These are phyloP conservation scores for Candida mesenterica DNA, from an alignment of 1,139 yeast species.

Conservation along the genomic window DNA sequence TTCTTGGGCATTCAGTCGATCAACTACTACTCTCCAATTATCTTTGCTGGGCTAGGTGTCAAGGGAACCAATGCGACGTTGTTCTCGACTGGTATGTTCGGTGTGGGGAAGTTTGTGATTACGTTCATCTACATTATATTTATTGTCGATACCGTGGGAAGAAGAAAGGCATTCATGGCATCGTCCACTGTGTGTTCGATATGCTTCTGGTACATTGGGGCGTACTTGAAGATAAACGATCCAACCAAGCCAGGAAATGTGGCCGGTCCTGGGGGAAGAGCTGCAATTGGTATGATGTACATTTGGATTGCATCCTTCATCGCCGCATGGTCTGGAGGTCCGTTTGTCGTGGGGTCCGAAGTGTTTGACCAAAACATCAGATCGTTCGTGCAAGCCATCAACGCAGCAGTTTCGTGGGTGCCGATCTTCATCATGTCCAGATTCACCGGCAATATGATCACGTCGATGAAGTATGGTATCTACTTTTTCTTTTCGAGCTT, in stretches of 20 bases:
- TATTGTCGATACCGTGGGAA: conserved; percentile 39
- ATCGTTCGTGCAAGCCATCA: conserved; percentile 43
- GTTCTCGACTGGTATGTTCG: conserved; percentile 45
- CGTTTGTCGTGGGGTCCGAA: conserved; percentile 44
- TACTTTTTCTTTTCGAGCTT: conserved; percentile 41
- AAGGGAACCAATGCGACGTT: conserved; percentile 39
- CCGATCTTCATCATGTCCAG: conserved; percentile 44
- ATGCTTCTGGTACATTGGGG: conserved; percentile 46
- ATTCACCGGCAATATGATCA: conserved; percentile 42
- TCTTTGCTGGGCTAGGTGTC: conserved; percentile 39
- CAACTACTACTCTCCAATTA: conserved; percentile 45
- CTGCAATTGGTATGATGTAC: conserved; percentile 45
- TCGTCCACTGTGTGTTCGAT: conserved; percentile 37
- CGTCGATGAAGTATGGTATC: conserved; percentile 38
- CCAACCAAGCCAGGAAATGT: conserved; percentile 34
- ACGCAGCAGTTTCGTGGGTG: conserved; percentile 45
- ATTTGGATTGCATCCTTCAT: conserved; percentile 45
- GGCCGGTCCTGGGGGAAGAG: conserved; percentile 46
- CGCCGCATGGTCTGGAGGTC: conserved; percentile 48
- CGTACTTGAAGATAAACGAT: conserved; percentile 37
- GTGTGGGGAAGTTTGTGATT: conserved; percentile 40
- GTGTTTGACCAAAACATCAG: conserved; percentile 43
- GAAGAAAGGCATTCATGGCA: conserved; percentile 39
- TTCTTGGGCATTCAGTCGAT: conserved; percentile 47
- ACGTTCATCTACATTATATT: conserved; percentile 37